Base-by-base conservation (phyloP, 2,329 filamentous ascomycete species). In the Coniochaeta sp. region DNA sequence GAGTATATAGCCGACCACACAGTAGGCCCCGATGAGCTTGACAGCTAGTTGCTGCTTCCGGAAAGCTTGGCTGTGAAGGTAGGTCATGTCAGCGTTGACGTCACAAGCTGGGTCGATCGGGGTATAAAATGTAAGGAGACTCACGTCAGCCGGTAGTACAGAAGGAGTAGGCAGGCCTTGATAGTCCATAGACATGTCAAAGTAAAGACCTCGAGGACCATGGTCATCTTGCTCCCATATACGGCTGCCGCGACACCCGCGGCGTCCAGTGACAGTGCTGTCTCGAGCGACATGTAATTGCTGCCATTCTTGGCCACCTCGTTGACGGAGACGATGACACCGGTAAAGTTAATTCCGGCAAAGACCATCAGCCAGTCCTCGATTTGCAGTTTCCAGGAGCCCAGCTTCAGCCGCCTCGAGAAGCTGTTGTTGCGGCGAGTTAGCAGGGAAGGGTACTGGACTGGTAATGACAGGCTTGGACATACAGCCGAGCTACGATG, bases 311-410 rank as follows among this genome's bases (percentile, higher is more conserved):
- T 67, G 59, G 73, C 73, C 1, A 79, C 75, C 60, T 77, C 69
- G 60, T 78, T 74, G 54, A 77, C 72, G 32, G 71, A 73, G 5
- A 78, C 71, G 47, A 77, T 75, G 17, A 79, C 72, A 6, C 76
- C 70, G 16, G 76, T 77, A 57, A 76, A 77, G 40, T 69, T 70
- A 19, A 67, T 40, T 68, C 71, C 71, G 8, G 79, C 77, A 59
- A 83, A 72, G 9, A 80, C 47, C 81, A 86, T 86, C 26, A 83
- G 71, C 65, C 78, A 84, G 66, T 87, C 84, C 64, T 86, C 84
- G 28, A 78, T 65, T 65, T 82, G 79, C n/a, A 84, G 76, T 7
- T 73, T 73, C 47, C 64, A 77, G 70, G 42, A 76, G 17, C 79
- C 75, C 32, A 84, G 65, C 57, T 70, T 71, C 19, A 75, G 66